Base-by-base conservation (phyloP, 352 stramenopile genomes). In the Plasmopara muralis region DNA sequence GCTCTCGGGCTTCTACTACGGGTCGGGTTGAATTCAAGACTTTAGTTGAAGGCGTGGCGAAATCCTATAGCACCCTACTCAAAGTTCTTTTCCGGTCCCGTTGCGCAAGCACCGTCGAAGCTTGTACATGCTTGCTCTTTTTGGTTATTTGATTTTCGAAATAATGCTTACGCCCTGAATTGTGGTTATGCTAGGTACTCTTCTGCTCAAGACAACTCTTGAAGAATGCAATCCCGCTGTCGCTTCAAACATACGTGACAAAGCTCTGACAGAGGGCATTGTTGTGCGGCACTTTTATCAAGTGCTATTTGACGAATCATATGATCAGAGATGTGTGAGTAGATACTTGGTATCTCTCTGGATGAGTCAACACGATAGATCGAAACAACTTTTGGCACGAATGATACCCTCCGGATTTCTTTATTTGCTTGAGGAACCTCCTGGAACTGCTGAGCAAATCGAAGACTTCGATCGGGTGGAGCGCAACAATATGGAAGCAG, bases 301-400 rank as follows among this genome's bases (percentile, higher is more conserved):
- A 50, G 84, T 86, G 0, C 68, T 98, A 18, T 98, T 98, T 55
- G 89, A 95, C 47, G 65, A 88, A 9, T 88, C 82, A n/a, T 94
- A 87, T 48, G 89, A 96, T 44, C 87, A 97, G 59, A 74, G 93
- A 10, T 97, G 89, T 44, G 82, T 98, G 7, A 96, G 78, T 55
- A 83, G 94, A 33, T 98, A 97, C 67, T 60, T 98, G n/a, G 93
- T 97, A 14, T 95, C 87, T 13, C 62, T 98, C 9, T 98, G 92
- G 91, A 94, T 98, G 80, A 94, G 84, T 40, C 85, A 96, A 47
- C 78, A 96, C 42, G 62, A 71, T 28, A 60, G 74, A 30, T 95
- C 92, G 35, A 97, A 97, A 50, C 78, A 87, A 52, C 69, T 98
- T 5, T 60, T 98, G 25, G 62, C 72, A 9, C 74, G 90, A 8